These are phyloP conservation scores for Neurospora pannonica DNA, from an alignment of 495 filamentous ascomycete genomes.

Conservation along the genomic window DNA sequence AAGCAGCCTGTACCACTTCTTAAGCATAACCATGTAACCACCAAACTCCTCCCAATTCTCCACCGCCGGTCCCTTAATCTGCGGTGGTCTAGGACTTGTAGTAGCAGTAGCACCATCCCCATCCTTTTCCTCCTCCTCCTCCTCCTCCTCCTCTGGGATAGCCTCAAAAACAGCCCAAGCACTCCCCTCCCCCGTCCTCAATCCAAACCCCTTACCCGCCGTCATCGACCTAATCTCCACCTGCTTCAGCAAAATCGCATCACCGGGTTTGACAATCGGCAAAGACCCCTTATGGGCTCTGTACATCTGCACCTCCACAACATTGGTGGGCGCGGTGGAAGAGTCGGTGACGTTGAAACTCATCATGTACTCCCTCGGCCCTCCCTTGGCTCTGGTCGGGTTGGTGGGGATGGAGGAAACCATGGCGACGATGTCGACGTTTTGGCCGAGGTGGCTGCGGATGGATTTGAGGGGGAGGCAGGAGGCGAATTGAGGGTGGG, in stretches of 20 bases:
- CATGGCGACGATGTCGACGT: slow-evolving; percentile 58
- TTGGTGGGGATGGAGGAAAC: slow-evolving; percentile 46
- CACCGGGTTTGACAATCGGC: slow-evolving; percentile 58
- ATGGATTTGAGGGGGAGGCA: slow-evolving; percentile 61
- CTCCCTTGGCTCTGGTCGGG: slow-evolving; percentile 50
- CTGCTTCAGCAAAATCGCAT: slow-evolving; percentile 64
- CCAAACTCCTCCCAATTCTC: slow-evolving; percentile 30
- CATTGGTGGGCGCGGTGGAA: slow-evolving; percentile 34
- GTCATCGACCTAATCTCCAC: slow-evolving; percentile 62
- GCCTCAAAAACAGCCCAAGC: slow-evolving; percentile 57
- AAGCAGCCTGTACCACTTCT: slow-evolving; percentile 31
- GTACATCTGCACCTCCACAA: slow-evolving; percentile 59
- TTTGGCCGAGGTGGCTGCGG: slow-evolving; percentile 41
- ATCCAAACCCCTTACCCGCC: slow-evolving; percentile 36
- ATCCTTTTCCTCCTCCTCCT: not conserved
- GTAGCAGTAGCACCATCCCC: not conserved
- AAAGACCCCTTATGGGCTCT: slow-evolving; percentile 63
- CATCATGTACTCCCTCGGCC: slow-evolving; percentile 60
- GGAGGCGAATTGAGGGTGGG: slow-evolving; percentile 52
- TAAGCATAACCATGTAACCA: slow-evolving; percentile 23
- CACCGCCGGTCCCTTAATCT: slow-evolving; percentile 37
- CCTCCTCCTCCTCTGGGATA: slow-evolving; percentile 9
- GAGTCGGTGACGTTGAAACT: slow-evolving; percentile 64
- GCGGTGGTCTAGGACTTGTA: slow-evolving; percentile 13
- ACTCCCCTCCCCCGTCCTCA: slow-evolving; percentile 33